These are phyloP conservation scores for Coemansia asiatica DNA, from an alignment of 192 early-diverging fungal genomes.

Conservation along the genomic window DNA sequence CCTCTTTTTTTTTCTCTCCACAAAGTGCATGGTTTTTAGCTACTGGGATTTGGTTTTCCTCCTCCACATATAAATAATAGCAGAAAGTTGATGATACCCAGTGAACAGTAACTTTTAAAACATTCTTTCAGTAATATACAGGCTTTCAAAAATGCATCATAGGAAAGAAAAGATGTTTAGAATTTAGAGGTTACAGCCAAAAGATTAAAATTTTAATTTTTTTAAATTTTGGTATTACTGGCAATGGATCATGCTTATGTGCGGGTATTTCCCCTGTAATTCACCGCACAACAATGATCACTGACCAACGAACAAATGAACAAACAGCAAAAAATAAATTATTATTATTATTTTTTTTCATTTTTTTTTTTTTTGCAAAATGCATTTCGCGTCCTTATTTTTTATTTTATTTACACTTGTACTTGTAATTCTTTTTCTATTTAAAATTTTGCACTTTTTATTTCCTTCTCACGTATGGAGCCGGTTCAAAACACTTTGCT, in stretches of 20 bases:
- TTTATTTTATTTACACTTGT: too few relatives aligned
- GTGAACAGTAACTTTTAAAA: not conserved
- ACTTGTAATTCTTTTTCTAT: not conserved
- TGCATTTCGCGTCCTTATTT: not conserved
- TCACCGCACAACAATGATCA: not conserved
- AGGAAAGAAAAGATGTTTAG: too few relatives aligned
- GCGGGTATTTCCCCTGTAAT: too few relatives aligned
- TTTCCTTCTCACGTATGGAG: slow-evolving; percentile 8
- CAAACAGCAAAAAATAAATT: not conserved
- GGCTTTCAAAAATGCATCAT: too few relatives aligned
- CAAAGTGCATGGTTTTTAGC: slow-evolving; percentile 4
- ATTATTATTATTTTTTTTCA: not conserved
- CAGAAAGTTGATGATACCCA: too few relatives aligned
- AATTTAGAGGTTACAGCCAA: too few relatives aligned
- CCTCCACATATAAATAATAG: too few relatives aligned
- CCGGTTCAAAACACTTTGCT: slow-evolving; percentile 24
- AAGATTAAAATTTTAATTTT: too few relatives aligned
- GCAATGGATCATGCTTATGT: too few relatives aligned
- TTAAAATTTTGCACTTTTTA: not conserved
- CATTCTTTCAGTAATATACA: too few relatives aligned
- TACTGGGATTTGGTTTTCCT: too few relatives aligned
- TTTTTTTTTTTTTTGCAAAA: slow-evolving; percentile 6
- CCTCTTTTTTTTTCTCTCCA: not conserved
- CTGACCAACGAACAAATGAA: not conserved
- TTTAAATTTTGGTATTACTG: too few relatives aligned